Evolutionary conservation across 345 rosid species (phyloP).

Genomic region (Streptanthus diversifolius): DNA sequence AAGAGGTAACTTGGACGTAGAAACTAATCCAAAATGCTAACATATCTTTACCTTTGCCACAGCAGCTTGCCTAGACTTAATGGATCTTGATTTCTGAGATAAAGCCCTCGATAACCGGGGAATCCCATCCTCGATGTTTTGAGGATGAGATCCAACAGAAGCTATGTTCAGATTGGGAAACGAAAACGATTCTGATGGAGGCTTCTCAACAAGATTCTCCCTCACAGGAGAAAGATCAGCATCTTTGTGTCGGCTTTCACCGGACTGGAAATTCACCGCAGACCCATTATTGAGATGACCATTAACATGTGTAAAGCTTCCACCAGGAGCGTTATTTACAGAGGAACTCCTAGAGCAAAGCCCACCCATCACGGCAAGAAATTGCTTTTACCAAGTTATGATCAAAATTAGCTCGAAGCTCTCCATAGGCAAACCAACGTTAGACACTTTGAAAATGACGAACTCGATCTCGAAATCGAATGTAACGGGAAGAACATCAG

Average conservation of each 20-base stretch:
- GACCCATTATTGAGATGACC: slow-evolving; percentile 48
- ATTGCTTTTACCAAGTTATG: neutral
- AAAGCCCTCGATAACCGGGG: slow-evolving; percentile 62
- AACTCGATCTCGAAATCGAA: neutral
- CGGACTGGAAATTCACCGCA: slow-evolving; percentile 45
- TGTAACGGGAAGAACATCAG: neutral
- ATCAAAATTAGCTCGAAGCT: slow-evolving; percentile 15
- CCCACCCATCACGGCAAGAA: slow-evolving; percentile 68
- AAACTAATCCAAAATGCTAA: neutral
- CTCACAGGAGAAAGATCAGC: slow-evolving; percentile 40
- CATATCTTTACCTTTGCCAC: slow-evolving; percentile 61
- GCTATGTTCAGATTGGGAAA: slow-evolving; percentile 43
- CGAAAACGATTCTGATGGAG: slow-evolving; percentile 46
- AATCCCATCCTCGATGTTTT: slow-evolving; percentile 64
- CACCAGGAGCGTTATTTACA: slow-evolving; percentile 91
- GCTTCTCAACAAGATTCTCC: slow-evolving; percentile 45
- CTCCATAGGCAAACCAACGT: slow-evolving; percentile 38
- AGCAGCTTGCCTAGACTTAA: slow-evolving; percentile 75
- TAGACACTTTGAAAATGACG: neutral
- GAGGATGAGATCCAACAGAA: slow-evolving; percentile 40
- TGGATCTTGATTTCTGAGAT: slow-evolving; percentile 74
- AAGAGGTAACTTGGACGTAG: neutral
- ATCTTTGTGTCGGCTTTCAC: slow-evolving; percentile 43
- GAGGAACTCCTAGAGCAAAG: slow-evolving; percentile 94
- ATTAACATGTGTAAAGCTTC: slow-evolving; percentile 60